Conservation (phyloP, 305 asterid genomes). For the Salvia sclarea region DNA sequence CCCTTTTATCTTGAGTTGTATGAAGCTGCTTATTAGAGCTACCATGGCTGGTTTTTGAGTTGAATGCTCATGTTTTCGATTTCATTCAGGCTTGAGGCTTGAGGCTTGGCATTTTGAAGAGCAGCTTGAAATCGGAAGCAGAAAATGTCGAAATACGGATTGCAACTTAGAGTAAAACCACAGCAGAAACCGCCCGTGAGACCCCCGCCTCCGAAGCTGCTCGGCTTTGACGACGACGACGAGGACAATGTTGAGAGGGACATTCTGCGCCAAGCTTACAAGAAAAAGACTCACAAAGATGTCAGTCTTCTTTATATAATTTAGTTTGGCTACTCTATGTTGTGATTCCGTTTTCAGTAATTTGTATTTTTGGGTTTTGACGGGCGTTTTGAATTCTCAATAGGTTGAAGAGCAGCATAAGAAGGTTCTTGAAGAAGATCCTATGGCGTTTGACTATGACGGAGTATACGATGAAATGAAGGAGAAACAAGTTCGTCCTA, state of each 20-base stretch:
- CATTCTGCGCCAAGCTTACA: constrained; percentile 76
- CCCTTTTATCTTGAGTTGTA: not conserved
- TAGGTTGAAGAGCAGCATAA: constrained; percentile 88
- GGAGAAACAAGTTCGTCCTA: constrained; percentile 70
- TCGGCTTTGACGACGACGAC: constrained; percentile 53
- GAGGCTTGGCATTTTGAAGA: constrained; percentile 16
- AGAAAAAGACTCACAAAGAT: constrained; percentile 74
- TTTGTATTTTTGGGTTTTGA: constrained; percentile 6
- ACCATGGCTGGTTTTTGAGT: constrained; percentile 1
- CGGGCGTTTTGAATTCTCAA: constrained; percentile 9
- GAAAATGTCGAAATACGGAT: constrained; percentile 58
- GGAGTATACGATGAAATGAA: constrained; percentile 90
- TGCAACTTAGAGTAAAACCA: constrained; percentile 75
- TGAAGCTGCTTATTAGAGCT: not conserved
- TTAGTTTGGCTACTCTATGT: constrained; percentile 17
- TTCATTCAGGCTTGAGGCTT: constrained; percentile 24
- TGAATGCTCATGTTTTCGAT: constrained; percentile 4
- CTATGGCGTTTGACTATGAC: constrained; percentile 82
- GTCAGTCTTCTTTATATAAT: constrained; percentile 40
- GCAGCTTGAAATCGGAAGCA: not conserved
- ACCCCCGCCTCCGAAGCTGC: constrained; percentile 56
- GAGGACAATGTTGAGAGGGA: constrained; percentile 79
- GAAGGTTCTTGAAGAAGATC: constrained; percentile 92
- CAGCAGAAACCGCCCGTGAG: constrained; percentile 61
- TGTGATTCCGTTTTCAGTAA: not conserved